These are phyloP conservation scores for Sporobolus alterniflorus DNA, from an alignment of 202 grass and related monocot genomes.

Conservation along the genomic window DNA sequence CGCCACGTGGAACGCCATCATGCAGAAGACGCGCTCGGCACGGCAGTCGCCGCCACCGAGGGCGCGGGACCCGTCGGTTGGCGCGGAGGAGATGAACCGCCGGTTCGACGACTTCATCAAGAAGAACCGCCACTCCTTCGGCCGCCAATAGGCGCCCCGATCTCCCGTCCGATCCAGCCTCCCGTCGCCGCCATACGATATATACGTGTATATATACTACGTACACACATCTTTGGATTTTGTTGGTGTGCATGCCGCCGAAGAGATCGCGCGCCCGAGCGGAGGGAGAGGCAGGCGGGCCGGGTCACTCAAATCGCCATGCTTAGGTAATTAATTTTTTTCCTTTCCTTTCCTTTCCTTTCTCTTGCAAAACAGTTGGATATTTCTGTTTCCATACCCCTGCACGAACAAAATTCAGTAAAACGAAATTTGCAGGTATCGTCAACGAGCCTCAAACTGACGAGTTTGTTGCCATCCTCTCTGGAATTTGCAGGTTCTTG, in stretches of 20 bases:
- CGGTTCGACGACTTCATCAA: slow-evolving; percentile 97
- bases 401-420: no score
- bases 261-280: slow-evolving; percentile 49
- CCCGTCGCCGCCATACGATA: slow-evolving; percentile 14
- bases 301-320: background rate
- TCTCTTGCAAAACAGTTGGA: no score
- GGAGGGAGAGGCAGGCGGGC: no score
- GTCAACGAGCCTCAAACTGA: slow-evolving; percentile 27
- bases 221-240: slow-evolving; percentile 30
- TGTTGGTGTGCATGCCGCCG: slow-evolving; percentile 34
- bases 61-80: slow-evolving; percentile 40
- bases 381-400: no score
- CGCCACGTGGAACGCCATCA: slow-evolving; percentile 79
- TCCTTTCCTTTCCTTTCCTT: background rate
- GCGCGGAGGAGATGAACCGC: slow-evolving; percentile 72
- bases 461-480: slow-evolving; percentile 32
- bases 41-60: background rate
- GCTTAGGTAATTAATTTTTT: slow-evolving; percentile 44
- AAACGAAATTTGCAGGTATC: no score
- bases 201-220: background rate
- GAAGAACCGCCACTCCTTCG: slow-evolving; percentile 78
- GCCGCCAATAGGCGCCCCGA: slow-evolving; percentile 29
- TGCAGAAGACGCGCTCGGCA: slow-evolving; percentile 47
- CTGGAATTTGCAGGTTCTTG: slow-evolving; percentile 42
- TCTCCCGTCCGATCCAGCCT: background rate